A percentile compares a stretch with the other conserved stretches of the same genome.
These are phyloP conservation scores for Thecaphora thlaspeos DNA, from an alignment of 1,284 basidiomycete species.

Conservation along the genomic window DNA sequence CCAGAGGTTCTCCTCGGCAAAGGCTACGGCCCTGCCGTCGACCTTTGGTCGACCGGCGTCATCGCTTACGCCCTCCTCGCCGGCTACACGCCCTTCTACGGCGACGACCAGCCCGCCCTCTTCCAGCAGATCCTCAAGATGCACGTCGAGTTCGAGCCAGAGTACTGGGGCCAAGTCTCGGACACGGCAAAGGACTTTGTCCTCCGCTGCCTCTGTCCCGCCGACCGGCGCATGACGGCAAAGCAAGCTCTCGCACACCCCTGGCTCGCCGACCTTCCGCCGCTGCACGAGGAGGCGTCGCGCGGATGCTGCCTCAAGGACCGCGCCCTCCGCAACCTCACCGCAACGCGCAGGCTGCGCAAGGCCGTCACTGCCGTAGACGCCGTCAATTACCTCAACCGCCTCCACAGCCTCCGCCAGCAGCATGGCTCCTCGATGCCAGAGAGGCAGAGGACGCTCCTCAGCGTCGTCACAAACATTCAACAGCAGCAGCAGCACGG, in stretches of 20 bases:
- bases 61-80: conserved; percentile 55
- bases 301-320: conserved; percentile 49
- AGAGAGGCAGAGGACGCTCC: conserved; percentile 36
- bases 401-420: conserved; percentile 43
- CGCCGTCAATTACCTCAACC: conserved; percentile 44
- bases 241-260: conserved; percentile 51
- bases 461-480: conserved; percentile 33
- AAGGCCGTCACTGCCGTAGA: conserved; percentile 52
- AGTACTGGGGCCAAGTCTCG: conserved; percentile 53
- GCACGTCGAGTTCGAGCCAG: conserved; percentile 48
- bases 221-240: conserved; percentile 49
- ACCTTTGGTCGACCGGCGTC: conserved; percentile 56
- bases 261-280: conserved; percentile 47
- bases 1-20: conserved; percentile 55
- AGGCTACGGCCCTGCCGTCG: conserved; percentile 51
- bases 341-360: conserved; percentile 43
- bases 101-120: conserved; percentile 46
- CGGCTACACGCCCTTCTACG: conserved; percentile 57
- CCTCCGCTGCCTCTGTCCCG: conserved; percentile 46
- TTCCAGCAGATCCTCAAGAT: conserved; percentile 54
- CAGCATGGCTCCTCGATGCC: conserved; percentile 34
- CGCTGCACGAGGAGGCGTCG: conserved; percentile 35
- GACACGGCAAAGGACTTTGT: conserved; percentile 55
- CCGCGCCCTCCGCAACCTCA: conserved; percentile 34
- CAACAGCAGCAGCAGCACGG: conserved; percentile 12